These are phyloP conservation scores for Immersiella caudata DNA, from an alignment of 495 filamentous ascomycete genomes.

Conservation along the genomic window DNA sequence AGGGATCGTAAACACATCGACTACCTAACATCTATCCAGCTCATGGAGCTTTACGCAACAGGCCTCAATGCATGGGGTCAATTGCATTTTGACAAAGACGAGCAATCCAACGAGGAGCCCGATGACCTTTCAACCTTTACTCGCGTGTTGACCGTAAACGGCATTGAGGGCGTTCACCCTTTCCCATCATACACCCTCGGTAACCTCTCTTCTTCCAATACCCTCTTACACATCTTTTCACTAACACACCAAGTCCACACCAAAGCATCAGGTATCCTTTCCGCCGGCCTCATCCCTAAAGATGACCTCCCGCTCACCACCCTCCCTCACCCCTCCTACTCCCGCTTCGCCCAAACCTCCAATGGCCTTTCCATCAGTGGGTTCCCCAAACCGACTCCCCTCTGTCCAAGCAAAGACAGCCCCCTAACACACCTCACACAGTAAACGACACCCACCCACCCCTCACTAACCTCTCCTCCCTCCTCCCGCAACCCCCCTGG, in stretches of 20 bases:
- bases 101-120: constrained; percentile 30
- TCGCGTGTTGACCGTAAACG: constrained; percentile 38
- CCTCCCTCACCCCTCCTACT: constrained; percentile 4
- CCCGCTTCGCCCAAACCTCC: constrained; percentile 31
- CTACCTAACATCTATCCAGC: neutral
- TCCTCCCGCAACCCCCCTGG: constrained; percentile 4
- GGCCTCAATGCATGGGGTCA: constrained; percentile 58
- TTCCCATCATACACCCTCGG: constrained; percentile 45
- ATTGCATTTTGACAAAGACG: constrained; percentile 37
- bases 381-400: neutral
- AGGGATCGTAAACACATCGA: neutral
- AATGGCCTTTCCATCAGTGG: constrained; percentile 31
- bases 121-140: constrained; percentile 46
- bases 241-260: constrained; percentile 18
- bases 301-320: constrained; percentile 18
- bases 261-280: constrained; percentile 6
- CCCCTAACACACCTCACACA: constrained; percentile 1
- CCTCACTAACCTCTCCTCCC: constrained; percentile 32
- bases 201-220: constrained; percentile 27
- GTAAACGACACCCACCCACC: constrained; percentile 17
- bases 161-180: constrained; percentile 32
- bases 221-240: neutral
- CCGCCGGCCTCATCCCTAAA: constrained; percentile 25
- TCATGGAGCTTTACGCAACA: constrained; percentile 53
- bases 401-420: neutral